These are phyloP conservation scores for Xerocomellus amylosporus DNA, from an alignment of 768 basidiomycete genomes.

Conservation along the genomic window DNA sequence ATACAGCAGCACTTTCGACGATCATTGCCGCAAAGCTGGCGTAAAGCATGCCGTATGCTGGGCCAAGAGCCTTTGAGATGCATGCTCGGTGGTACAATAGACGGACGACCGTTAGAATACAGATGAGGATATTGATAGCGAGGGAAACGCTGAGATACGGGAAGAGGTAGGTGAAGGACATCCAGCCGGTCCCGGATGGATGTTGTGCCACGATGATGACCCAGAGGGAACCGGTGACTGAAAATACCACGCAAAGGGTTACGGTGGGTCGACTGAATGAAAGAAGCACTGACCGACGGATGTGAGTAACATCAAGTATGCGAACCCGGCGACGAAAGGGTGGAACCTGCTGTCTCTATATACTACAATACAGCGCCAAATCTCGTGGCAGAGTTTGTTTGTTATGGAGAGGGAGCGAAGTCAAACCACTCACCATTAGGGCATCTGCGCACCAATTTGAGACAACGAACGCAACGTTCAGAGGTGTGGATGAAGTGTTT, in stretches of 20 bases:
- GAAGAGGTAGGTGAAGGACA: conserved; percentile 33
- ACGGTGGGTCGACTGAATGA: neutral
- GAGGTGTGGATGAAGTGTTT: conserved; percentile 24
- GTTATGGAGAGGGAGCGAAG: neutral
- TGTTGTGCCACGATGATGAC: conserved; percentile 28
- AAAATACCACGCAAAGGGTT: neutral
- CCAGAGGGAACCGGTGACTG: conserved; percentile 32
- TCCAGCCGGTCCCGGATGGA: conserved; percentile 20
- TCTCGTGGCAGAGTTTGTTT: conserved; percentile 11
- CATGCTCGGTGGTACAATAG: conserved; percentile 29
- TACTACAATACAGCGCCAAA: conserved; percentile 34
- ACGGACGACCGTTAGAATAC: conserved; percentile 31
- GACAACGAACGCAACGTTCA: conserved; percentile 30
- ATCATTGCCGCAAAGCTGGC: conserved; percentile 35
- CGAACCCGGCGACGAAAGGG: conserved; percentile 13
- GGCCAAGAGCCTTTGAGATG: conserved; percentile 27
- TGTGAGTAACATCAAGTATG: conserved; percentile 22
- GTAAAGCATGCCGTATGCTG: conserved; percentile 27
- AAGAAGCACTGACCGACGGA: conserved; percentile 20
- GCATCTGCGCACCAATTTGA: conserved; percentile 33
- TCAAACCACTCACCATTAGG: conserved; percentile 25
- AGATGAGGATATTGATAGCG: conserved; percentile 32
- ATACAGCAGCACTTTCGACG: conserved; percentile 35
- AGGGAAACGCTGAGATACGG: conserved; percentile 35
- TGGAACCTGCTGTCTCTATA: conserved; percentile 29